A percentile compares a stretch with the other conserved stretches of the same genome.
phyloP scores from a whole-genome alignment of 2,329 filamentous ascomycete genomes.

The Arthroderma sp. region DNA sequence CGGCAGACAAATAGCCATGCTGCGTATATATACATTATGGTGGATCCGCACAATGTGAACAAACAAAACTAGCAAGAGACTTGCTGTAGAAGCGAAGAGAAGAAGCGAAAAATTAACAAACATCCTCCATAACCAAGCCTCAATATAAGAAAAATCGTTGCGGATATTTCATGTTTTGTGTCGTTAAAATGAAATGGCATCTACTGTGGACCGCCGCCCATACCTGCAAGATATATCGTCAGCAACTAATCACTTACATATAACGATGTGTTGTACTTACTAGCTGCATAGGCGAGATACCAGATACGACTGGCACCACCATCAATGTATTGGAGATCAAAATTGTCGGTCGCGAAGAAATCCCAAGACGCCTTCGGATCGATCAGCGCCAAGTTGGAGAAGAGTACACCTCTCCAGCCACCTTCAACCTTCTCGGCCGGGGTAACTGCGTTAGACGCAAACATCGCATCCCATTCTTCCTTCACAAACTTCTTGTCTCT shows the following conservation, averaged over 20 bases:
- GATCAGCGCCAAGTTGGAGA: constrained; percentile 66
- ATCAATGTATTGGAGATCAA: constrained; percentile 53
- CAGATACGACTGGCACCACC: constrained; percentile 73
- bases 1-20: too few species aligned
- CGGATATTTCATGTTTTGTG: too few species aligned
- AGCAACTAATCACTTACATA: neutral
- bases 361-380: constrained; percentile 56
- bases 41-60: too few species aligned
- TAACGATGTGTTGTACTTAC: constrained; percentile 27
- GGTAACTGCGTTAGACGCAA: constrained; percentile 53
- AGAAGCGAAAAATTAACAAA: too few species aligned
- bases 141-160: neutral
- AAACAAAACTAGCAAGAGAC: too few species aligned
- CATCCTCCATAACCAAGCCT: neutral
- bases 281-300: constrained; percentile 69
- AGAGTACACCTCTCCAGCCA: constrained; percentile 78
- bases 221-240: neutral
- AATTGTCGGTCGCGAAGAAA: constrained; percentile 57
- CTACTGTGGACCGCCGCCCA: too few species aligned
- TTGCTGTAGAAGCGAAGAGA: too few species aligned
- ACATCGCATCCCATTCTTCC: constrained; percentile 74
- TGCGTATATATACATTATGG: too few species aligned
- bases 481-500: constrained; percentile 56
- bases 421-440: constrained; percentile 43
- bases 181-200: too few species aligned